Evolutionary conservation across 345 rosid species (phyloP), one percentile per base, ranked within the genome.

Genomic region (Stellera chamaejasme): DNA sequence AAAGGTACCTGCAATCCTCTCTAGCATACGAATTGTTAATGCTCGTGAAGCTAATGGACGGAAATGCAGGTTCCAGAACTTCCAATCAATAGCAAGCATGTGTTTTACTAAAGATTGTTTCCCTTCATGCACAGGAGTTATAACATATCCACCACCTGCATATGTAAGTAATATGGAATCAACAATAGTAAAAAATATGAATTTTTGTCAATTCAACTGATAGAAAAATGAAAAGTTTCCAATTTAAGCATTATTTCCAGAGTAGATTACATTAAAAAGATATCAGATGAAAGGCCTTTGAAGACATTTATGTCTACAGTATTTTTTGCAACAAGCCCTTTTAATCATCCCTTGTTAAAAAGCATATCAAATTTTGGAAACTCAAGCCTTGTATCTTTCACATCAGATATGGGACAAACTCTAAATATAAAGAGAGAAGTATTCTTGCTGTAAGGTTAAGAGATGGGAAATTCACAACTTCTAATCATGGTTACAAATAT

Each of bases 21-120:
- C 96, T 46, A 93, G 87, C 90, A 83, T 75, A 50, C 80, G 68
- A 52, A 87, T 85, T 36, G 97, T 90, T 52, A 83, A 72, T 19
- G 85, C 61, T 72, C 95, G 75, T 56, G 83, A 75, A 36, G 85
- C 75, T 13, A 96, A 62, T 51, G 85, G 88, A 12, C 72, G 70
- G 26, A 82, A 55, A 66, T 82, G 80, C 55, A 79, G 61, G 67
- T 81, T 90, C 95, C 96, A 87, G 57, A 67, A 83, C 68, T 82
- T 87, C 99, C 99, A 90, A 64, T 93, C 90, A 56, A 87, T 72
- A 19, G 99, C 81, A 57, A 90, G 81, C 99, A 93, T 93, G 75
- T 90, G 96, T 58, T 83, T 93, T 32, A 93, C 96, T 39, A 80
- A 62, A 14, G 99, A 81, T 45, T 85, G 79, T 54, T 73, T 79